Conservation (phyloP, 257 asterid genomes). For the Ligustrum vulgare region DNA sequence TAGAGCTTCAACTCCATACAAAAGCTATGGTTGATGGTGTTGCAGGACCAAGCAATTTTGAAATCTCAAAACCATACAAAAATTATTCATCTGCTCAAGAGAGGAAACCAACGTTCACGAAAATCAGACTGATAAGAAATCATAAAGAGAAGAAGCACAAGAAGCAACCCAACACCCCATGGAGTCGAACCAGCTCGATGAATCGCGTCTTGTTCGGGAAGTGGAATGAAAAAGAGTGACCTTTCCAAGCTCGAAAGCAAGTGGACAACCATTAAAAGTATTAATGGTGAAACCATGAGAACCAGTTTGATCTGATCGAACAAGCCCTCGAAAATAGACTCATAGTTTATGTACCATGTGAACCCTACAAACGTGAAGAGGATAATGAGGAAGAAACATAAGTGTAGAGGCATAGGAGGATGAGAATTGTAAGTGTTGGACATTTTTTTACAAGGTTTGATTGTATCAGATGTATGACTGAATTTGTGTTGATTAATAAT, state of each 20-base stretch:
- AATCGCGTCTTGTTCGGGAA: slow-evolving; percentile 59
- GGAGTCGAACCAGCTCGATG: slow-evolving; percentile 82
- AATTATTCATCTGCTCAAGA: slow-evolving; percentile 37
- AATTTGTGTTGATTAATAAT: background rate
- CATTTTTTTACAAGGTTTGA: background rate
- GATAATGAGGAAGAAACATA: slow-evolving; percentile 63
- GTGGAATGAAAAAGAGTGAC: slow-evolving; percentile 42
- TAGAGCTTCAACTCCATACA: background rate
- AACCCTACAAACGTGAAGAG: slow-evolving; percentile 61
- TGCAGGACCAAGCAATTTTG: background rate
- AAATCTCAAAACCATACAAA: background rate
- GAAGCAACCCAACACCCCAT: slow-evolving; percentile 77
- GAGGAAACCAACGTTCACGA: slow-evolving; percentile 82
- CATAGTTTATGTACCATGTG: slow-evolving; percentile 82
- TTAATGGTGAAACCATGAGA: slow-evolving; percentile 69
- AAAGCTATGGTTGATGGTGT: background rate
- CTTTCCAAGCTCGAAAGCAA: slow-evolving; percentile 48
- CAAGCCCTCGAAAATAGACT: slow-evolving; percentile 59
- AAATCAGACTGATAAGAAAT: slow-evolving; percentile 77
- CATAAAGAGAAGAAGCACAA: slow-evolving; percentile 81
- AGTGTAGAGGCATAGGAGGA: slow-evolving; percentile 58
- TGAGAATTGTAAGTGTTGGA: slow-evolving; percentile 6
- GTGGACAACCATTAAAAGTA: slow-evolving; percentile 61
- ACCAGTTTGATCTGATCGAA: slow-evolving; percentile 65
- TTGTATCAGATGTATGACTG: background rate